Conservation (phyloP, 2,329 filamentous ascomycete species). For the Grosmannia serpens region DNA sequence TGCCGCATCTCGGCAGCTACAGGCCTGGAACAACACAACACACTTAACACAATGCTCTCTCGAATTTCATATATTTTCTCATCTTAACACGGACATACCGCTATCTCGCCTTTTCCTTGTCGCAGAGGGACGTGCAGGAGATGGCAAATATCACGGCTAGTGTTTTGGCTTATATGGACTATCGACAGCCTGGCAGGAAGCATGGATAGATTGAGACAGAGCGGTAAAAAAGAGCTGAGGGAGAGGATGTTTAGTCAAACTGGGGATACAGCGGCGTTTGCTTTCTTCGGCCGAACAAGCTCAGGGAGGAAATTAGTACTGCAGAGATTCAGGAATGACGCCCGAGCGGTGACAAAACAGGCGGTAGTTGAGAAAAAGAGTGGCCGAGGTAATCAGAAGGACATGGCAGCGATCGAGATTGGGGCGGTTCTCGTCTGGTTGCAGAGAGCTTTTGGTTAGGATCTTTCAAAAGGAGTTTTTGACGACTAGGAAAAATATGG, state of each 20-base stretch:
- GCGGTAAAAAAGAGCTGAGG: neutral
- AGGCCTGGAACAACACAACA: neutral
- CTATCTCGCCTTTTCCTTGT: neutral
- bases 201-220: neutral
- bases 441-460: conserved; percentile 10
- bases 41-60: neutral
- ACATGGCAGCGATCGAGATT: conserved; percentile 7
- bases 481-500: conserved; percentile 14
- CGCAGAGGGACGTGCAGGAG: neutral
- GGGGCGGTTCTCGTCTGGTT: conserved; percentile 12
- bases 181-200: neutral
- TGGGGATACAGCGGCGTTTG: neutral
- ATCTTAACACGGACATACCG: neutral
- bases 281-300: neutral
- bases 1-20: neutral
- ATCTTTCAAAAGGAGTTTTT: conserved; percentile 17
- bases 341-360: neutral
- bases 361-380: neutral
- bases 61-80: conserved; percentile 1
- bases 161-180: neutral
- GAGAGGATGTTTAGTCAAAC: neutral
- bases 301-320: neutral
- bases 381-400: neutral
- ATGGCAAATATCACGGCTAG: neutral
- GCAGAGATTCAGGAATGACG: neutral